Conservation (phyloP, 2,329 filamentous ascomycete genomes). For the Fusarium beomiforme region DNA sequence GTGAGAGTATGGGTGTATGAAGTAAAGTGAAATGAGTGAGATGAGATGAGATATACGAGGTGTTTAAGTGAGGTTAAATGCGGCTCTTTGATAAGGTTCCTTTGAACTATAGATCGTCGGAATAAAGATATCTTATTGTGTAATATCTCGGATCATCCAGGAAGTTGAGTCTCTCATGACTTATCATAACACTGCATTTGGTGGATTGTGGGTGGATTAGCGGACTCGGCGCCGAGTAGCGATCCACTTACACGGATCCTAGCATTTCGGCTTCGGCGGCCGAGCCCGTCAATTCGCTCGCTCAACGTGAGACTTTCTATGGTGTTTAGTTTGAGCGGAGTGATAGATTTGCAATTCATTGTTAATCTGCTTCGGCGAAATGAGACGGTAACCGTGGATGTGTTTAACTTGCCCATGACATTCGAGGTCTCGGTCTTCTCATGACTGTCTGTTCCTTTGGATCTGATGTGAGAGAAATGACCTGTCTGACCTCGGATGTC, state of each 20-base stretch:
- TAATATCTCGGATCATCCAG: neutral
- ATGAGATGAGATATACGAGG: neutral
- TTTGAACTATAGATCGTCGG: neutral
- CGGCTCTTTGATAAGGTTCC: neutral
- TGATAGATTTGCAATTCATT: accelerated
- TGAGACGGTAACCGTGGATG: accelerated
- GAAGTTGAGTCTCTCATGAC: conserved; percentile 3
- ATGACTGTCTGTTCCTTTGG: no score
- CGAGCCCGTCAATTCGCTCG: conserved; percentile 13
- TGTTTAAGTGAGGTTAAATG: neutral
- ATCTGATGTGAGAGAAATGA: no score
- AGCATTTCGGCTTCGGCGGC: conserved; percentile 22
- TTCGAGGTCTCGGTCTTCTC: no score
- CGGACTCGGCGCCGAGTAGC: conserved; percentile 24
- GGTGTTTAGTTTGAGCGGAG: accelerated
- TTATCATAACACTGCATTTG: neutral
- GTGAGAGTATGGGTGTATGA: neutral
- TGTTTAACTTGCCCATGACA: neutral
- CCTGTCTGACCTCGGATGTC: no score
- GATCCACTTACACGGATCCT: conserved; percentile 17
- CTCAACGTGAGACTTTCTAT: neutral
- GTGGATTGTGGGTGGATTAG: conserved; percentile 1
- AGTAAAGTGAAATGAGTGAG: neutral
- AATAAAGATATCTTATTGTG: neutral
- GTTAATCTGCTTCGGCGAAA: neutral